Base-by-base conservation (phyloP, 108 stramenopile species). In the Seminavis robusta region DNA sequence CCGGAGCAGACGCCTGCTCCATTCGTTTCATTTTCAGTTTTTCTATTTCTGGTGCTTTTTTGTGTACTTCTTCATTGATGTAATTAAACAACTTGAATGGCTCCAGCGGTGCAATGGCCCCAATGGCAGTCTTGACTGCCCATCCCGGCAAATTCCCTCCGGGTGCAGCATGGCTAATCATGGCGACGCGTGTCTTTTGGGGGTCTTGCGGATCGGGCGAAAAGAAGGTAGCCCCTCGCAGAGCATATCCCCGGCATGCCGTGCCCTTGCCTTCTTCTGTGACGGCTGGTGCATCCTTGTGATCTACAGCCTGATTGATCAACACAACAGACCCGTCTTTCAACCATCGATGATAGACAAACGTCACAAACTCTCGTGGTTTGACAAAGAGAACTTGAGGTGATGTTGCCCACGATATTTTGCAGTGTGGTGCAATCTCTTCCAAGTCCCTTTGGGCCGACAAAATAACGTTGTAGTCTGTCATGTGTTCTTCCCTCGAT, bases 321-420 rank as follows among this genome's bases (percentile, higher is more conserved):
- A 94, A 69, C 1, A 94, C 77, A 64, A 79, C 76, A 26, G 73
- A 88, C 17, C 92, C 92, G 51, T 90, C 92, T 33, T 57, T 33
- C 46, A 73, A 56, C 92, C 92, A 94, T 52, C 86, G 71, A 71
- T 94, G 88, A 56, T 75, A 73, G 46, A 88, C 90, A 71, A 69
- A 90, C 0, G 92, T 88, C 38, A 94, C 81, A 57, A 94, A 88
- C 46, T 90, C 84, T 42, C 92, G 56, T 7, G 84, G 81, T 33
- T 88, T 83, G 23, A 94, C 67, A 48, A 94, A 90, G 40, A 94
- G 52, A 39, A 94, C 81, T 54, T 90, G 82, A 1, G 88, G 88
- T 17, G 76, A 67, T 56, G 83, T 72, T 17, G 71, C 73, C 83
- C 83, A 88, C 33, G 81, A 85, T 17, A 94, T 81, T 59, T 94